Base-by-base conservation (phyloP, 805 yeast genomes). In the Jamesozyma hellenica region DNA sequence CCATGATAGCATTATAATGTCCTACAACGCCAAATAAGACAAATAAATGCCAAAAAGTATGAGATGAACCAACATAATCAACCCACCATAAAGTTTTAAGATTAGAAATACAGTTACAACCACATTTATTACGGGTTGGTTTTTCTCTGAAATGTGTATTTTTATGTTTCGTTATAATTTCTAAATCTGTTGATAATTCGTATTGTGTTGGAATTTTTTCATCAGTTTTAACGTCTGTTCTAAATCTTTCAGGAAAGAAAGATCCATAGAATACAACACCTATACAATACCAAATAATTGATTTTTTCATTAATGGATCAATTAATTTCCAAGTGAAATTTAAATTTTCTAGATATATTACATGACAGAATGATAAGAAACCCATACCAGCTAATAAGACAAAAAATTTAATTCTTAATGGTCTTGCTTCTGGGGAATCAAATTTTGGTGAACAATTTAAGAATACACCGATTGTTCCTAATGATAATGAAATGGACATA, bases 371-470 rank as follows among this genome's bases (percentile, higher is more conserved):
- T 2, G 95, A 75, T 2, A 80, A 58, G 12, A 72, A 68, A 2
- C 97, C 97, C 39, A 85, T 66, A 2, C 72, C 70, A 0, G 96
- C 86, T 42, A 90, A 69, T 3, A 87, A 72, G 18, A 85, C 68
- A 58, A 85, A 90, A 49, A 90, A 90, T 11, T 74, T 68, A 42
- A 92, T 84, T 48, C 97, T 69, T 41, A 85, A 63, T 4, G 81
- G 77, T 45, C 95, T 70, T 45, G 85, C 76, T 53, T 85, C 94
- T 4, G 95, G 95, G 41, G 75, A 72, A 60, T 92, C 97, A 60
- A 92, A 90, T 48, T 67, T 71, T 4, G 95, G 90, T n/a, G 87
- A 77, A 95, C 97, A 90, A 41, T 92, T 85, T 65, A 90, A 76
- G 14, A 70, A 56, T 23, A 85, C 73, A 1, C 97, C 96, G 15